These are phyloP conservation scores for Suillus ampliporus DNA, from an alignment of 768 basidiomycete genomes.

Conservation along the genomic window DNA sequence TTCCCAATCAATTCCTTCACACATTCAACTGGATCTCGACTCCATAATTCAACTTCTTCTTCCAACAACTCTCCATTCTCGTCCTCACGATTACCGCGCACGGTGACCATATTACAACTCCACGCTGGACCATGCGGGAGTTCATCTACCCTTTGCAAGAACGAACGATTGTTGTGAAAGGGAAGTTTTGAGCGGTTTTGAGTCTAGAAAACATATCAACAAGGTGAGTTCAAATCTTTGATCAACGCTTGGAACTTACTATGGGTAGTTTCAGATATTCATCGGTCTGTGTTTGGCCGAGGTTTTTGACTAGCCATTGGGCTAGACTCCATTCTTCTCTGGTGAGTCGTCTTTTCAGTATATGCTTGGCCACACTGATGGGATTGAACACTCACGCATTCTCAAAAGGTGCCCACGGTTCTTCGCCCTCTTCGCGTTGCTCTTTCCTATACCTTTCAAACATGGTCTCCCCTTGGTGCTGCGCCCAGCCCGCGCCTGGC, in stretches of 20 bases:
- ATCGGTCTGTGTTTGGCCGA: conserved; percentile 37
- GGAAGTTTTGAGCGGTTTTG: conserved; percentile 20
- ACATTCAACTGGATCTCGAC: conserved; percentile 20
- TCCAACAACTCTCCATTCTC: conserved; percentile 12
- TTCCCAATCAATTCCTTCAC: conserved; percentile 38
- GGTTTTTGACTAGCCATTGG: conserved; percentile 34
- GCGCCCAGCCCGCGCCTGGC: background rate
- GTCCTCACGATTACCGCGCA: conserved; percentile 24
- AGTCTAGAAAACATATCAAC: conserved; percentile 1
- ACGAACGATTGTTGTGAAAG: conserved; percentile 32
- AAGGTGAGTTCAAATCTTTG: background rate
- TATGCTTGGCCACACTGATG: background rate
- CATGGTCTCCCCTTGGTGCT: no score
- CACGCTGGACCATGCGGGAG: conserved; percentile 28
- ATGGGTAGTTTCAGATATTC: conserved; percentile 38
- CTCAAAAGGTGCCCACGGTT: background rate
- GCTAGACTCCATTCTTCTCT: conserved; percentile 42
- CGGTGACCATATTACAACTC: conserved; percentile 24
- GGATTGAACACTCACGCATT: background rate
- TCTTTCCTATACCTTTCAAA: background rate
- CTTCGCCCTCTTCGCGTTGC: background rate
- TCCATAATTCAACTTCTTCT: conserved; percentile 34
- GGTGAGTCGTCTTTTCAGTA: conserved; percentile 16
- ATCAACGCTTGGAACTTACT: conserved; percentile 17
- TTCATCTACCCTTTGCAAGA: conserved; percentile 28